These are phyloP conservation scores for Fusarium tricinctum DNA, from an alignment of 2,329 filamentous ascomycete species.

Conservation along the genomic window DNA sequence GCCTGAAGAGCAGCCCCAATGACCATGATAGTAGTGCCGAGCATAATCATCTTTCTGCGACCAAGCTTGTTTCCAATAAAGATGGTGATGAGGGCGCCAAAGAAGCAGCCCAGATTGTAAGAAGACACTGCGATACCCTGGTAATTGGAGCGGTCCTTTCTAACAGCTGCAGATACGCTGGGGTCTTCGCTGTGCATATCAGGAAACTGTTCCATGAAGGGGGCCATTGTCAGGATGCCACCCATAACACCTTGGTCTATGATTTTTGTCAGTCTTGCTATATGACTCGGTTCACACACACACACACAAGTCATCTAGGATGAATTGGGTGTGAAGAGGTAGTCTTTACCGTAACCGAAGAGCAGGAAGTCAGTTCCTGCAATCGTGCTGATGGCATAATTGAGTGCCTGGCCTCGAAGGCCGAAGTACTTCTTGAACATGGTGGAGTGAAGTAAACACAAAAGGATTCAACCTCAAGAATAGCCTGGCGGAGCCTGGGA, in stretches of 20 bases:
- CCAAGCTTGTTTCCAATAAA: slow-evolving; percentile 75
- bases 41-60: slow-evolving; percentile 70
- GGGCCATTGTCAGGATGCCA: slow-evolving; percentile 76
- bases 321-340: neutral
- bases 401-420: slow-evolving; percentile 74
- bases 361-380: slow-evolving; percentile 80
- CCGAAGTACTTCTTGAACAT: slow-evolving; percentile 69
- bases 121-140: slow-evolving; percentile 69
- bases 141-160: slow-evolving; percentile 62
- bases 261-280: neutral
- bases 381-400: slow-evolving; percentile 77
- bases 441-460: slow-evolving; percentile 17
- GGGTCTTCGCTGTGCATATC: slow-evolving; percentile 61
- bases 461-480: neutral
- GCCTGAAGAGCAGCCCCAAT: slow-evolving; percentile 72
- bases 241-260: slow-evolving; percentile 83
- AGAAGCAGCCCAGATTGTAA: slow-evolving; percentile 73
- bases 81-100: slow-evolving; percentile 74
- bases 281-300: neutral
- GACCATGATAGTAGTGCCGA: slow-evolving; percentile 70
- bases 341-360: slow-evolving; percentile 65
- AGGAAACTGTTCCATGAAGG: slow-evolving; percentile 71
- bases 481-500: slow-evolving; percentile 3
- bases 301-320: neutral
- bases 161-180: slow-evolving; percentile 55